These are phyloP conservation scores for Cordyceps pruinosa DNA, from an alignment of 2,329 filamentous ascomycete genomes.

Conservation along the genomic window DNA sequence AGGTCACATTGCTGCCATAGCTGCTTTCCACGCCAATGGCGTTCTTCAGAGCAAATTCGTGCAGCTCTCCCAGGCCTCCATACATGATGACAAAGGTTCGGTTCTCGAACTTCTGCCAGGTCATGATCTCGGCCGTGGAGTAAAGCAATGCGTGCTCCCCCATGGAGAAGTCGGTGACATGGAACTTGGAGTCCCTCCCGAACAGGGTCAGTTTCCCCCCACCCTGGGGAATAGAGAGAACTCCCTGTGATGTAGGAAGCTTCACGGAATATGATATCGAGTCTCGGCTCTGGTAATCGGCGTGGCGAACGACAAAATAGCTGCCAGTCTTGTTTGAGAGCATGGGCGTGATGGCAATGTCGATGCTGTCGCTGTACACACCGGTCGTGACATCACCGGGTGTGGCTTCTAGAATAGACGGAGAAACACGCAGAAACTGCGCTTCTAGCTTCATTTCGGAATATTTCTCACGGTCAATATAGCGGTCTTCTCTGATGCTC, in stretches of 20 bases:
- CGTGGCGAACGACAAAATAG: conserved; percentile 63
- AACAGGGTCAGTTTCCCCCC: conserved; percentile 50
- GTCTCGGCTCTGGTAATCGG: conserved; percentile 52
- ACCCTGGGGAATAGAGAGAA: conserved; percentile 51
- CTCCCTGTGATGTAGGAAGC: conserved; percentile 52
- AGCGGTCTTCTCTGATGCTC: conserved; percentile 60
- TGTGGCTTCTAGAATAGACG: conserved; percentile 57
- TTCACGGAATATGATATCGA: conserved; percentile 57
- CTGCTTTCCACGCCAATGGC: conserved; percentile 14
- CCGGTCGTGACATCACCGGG: conserved; percentile 44
- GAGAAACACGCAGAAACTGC: conserved; percentile 67
- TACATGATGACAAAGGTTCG: conserved; percentile 59
- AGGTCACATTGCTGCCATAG: conserved; percentile 24
- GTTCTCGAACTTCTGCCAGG: conserved; percentile 56
- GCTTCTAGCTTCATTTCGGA: conserved; percentile 70
- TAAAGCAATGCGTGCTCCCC: conserved; percentile 55
- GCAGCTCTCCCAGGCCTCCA: conserved; percentile 52
- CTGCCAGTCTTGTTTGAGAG: conserved; percentile 44
- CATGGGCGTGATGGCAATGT: conserved; percentile 56
- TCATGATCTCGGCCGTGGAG: conserved; percentile 63
- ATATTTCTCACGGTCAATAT: conserved; percentile 67
- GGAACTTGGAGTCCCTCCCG: conserved; percentile 60
- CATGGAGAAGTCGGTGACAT: conserved; percentile 60
- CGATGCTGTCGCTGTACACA: conserved; percentile 43
- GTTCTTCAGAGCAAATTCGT: conserved; percentile 50